Percentiles rank a stretch among this genome's conserved stretches.
phyloP scores from a whole-genome alignment of 192 early-diverging fungal genomes.

The Coemansia sp. region DNA sequence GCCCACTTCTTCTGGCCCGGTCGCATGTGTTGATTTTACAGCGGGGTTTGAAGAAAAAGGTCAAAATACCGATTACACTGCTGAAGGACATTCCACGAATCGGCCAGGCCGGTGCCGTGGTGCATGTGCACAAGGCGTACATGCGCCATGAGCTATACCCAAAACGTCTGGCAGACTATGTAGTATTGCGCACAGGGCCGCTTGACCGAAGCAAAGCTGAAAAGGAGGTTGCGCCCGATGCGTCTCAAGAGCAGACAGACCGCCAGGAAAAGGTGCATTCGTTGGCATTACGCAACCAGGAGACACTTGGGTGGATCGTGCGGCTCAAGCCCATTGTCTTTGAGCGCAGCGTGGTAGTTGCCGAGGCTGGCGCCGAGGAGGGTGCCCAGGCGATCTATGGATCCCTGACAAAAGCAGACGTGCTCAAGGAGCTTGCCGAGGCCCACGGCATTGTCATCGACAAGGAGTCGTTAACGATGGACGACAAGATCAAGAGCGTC shows the following conservation, averaged over 20 bases:
- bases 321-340: slow-evolving; percentile 33
- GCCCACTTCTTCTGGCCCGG: slow-evolving; percentile 14
- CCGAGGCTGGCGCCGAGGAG: slow-evolving; percentile 5
- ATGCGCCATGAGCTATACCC: slow-evolving; percentile 54
- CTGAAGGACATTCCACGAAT: slow-evolving; percentile 34
- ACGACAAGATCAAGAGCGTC: slow-evolving; percentile 50
- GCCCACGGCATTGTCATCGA: slow-evolving; percentile 35
- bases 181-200: slow-evolving; percentile 24
- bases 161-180: slow-evolving; percentile 49
- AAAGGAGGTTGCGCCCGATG: not conserved
- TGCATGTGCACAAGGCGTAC: slow-evolving; percentile 32
- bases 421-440: slow-evolving; percentile 30
- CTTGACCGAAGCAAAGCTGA: slow-evolving; percentile 30
- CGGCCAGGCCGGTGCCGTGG: slow-evolving; percentile 32
- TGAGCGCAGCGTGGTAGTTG: slow-evolving; percentile 30
- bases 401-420: slow-evolving; percentile 40
- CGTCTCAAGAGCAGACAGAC: not conserved
- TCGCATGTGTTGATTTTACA: slow-evolving; percentile 14
- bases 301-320: slow-evolving; percentile 16
- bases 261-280: slow-evolving; percentile 22
- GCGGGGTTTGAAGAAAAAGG: slow-evolving; percentile 41
- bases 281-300: slow-evolving; percentile 46
- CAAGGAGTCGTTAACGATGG: slow-evolving; percentile 37
- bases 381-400: slow-evolving; percentile 35
- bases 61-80: slow-evolving; percentile 37